Percentiles rank a stretch among this genome's conserved stretches.
Conservation (phyloP, 2,329 filamentous ascomycete species). For the Colletotrichum spinosum region DNA sequence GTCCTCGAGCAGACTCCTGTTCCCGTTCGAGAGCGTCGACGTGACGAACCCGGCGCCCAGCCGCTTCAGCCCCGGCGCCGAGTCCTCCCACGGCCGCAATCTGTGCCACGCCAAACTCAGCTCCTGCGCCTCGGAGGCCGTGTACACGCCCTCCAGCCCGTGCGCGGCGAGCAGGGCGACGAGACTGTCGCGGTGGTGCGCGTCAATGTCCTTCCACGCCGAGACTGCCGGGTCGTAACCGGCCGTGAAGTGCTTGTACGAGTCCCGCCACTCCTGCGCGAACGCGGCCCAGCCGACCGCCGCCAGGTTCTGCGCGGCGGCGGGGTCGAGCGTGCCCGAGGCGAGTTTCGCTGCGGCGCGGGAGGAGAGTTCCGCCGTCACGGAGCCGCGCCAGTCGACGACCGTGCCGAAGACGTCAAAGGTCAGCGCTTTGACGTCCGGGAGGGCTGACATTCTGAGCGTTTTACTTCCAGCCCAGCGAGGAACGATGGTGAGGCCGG, state of each 20-base stretch:
- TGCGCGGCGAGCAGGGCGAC: conserved; percentile 66
- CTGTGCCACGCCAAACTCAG: conserved; percentile 80
- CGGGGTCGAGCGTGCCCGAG: conserved; percentile 57
- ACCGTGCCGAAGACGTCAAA: conserved; percentile 86
- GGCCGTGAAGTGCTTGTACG: conserved; percentile 71
- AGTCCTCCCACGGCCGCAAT: conserved; percentile 77
- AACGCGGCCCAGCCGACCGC: conserved; percentile 71
- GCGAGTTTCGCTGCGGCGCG: conserved; percentile 58
- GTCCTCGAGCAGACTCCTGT: conserved; percentile 73
- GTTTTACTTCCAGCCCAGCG: not conserved
- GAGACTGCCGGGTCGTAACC: conserved; percentile 59
- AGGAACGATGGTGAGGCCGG: no score
- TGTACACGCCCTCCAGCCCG: conserved; percentile 69
- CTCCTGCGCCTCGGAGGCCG: conserved; percentile 72
- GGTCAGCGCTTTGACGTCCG: conserved; percentile 67
- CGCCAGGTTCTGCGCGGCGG: conserved; percentile 59
- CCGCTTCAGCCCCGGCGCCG: conserved; percentile 63
- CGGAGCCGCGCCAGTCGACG: conserved; percentile 80
- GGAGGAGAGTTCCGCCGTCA: conserved; percentile 68
- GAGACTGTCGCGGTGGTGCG: conserved; percentile 76
- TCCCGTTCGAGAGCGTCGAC: conserved; percentile 81
- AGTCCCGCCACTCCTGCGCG: conserved; percentile 76
- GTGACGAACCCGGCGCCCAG: conserved; percentile 68
- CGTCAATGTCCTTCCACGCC: conserved; percentile 76
- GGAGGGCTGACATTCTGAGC: conserved; percentile 9